These are phyloP conservation scores for Anacardium occidentale DNA, from an alignment of 345 rosid species.

Conservation along the genomic window DNA sequence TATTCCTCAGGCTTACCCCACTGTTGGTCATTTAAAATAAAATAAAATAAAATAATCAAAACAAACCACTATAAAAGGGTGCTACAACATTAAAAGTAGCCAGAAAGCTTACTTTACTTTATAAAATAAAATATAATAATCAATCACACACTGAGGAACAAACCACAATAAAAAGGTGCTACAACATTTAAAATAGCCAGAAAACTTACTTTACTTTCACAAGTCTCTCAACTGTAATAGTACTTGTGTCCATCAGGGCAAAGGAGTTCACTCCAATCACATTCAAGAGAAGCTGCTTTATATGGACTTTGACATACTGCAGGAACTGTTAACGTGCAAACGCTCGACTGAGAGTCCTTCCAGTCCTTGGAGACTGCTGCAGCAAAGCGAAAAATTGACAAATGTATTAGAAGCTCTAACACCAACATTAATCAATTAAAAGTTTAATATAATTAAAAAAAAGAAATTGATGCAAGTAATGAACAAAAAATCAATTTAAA, in stretches of 20 bases:
- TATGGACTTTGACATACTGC: slow-evolving; percentile 36
- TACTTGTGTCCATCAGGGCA: slow-evolving; percentile 89
- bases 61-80: neutral
- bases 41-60: slow-evolving; percentile 11
- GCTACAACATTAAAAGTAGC: slow-evolving; percentile 8
- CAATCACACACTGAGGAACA: neutral
- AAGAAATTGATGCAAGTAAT: too few species aligned
- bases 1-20: slow-evolving; percentile 91
- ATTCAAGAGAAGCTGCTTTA: slow-evolving; percentile 43
- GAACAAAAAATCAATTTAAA: too few species aligned
- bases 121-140: slow-evolving; percentile 6
- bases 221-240: slow-evolving; percentile 68
- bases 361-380: slow-evolving; percentile 28
- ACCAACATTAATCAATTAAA: neutral
- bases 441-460: too few species aligned
- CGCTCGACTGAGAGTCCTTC: slow-evolving; percentile 35
- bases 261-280: slow-evolving; percentile 89
- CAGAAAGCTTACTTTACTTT: slow-evolving; percentile 63
- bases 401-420: neutral
- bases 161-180: neutral
- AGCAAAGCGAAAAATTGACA: slow-evolving; percentile 13
- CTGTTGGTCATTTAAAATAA: slow-evolving; percentile 37
- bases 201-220: slow-evolving; percentile 67
- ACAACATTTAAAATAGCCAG: slow-evolving; percentile 6
- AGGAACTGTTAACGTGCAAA: slow-evolving; percentile 26